Evolutionary conservation across 768 basidiomycete genomes (phyloP), one percentile per base, ranked within the genome.

Genomic region (Lactifluus subvellereus): DNA sequence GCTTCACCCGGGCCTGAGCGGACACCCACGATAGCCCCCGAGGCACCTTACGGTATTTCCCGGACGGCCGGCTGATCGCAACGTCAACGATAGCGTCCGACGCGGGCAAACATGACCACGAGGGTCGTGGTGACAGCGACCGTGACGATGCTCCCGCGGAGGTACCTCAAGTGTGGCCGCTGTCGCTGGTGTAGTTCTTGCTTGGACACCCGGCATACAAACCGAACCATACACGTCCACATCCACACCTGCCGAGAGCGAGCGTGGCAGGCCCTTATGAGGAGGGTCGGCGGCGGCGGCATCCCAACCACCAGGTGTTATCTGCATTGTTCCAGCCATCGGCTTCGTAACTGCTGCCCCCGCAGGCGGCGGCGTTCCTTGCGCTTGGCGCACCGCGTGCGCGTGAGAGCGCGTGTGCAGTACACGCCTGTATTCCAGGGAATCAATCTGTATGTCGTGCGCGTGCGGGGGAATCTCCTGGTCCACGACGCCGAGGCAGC

Each of bases 171-270:
- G 59, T 30, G 30, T 57, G 58, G 2, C 67, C 65, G 4, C 47
- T 67, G 7, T 65, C 67, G 14, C 67, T 65, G 0, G 59, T 67
- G 13, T 65, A 67, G 47, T 67, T 67, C 58, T 67, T 67, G 14
- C 67, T 65, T 0, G 66, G 67, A 7, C 59, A 58, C 20, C 67
- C 67, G 8, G 58, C 67, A 22, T 66, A 57, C 16, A 61, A 61
- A 27, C 22, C 54, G 30, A 40, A n/a, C n/a, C 20, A 48, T 7
- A 37, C 27, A 52, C 10, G 10, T 5, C 22, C 22, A 22, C 22
- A 2, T 22, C 22, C 22, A 22, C 22, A 22, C 22, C 22, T 22
- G 22, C 22, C 22, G 22, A 22, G 22, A 22, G 22, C 22, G 22
- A 22, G 22, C 22, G 22, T 22, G 1, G 2, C 22, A 22, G 22